Conservation (phyloP, 768 basidiomycete genomes). For the Gloeopeniophorella convolvens region DNA sequence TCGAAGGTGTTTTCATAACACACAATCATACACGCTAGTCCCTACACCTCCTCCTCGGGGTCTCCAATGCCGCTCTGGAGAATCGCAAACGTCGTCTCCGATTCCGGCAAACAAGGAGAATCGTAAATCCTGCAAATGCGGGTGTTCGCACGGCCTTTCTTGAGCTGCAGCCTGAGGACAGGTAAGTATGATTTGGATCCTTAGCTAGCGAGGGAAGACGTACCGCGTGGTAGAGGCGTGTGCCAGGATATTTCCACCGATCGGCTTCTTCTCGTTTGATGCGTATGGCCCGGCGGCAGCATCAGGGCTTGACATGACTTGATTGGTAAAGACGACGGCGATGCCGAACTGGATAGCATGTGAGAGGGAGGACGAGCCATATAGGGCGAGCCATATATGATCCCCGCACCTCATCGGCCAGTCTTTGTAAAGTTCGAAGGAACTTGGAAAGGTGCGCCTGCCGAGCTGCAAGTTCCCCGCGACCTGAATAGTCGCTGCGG, state of each 20-base stretch:
- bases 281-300: constrained; percentile 85
- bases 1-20: neutral
- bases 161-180: constrained; percentile 66
- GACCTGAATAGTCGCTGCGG: constrained; percentile 90
- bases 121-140: constrained; percentile 97
- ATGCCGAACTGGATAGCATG: constrained; percentile 73
- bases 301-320: constrained; percentile 99
- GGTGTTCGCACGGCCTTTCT: constrained; percentile 87
- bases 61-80: constrained; percentile 88
- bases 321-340: constrained; percentile 95
- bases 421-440: constrained; percentile 81
- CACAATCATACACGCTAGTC: neutral
- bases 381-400: neutral
- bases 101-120: constrained; percentile 95
- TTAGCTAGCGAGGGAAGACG: constrained; percentile 14
- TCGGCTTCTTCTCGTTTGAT: constrained; percentile 94
- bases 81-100: constrained; percentile 93
- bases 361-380: constrained; percentile 14
- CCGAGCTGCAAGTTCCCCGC: constrained; percentile 90
- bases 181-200: neutral
- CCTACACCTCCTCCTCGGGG: constrained; percentile 77
- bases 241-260: constrained; percentile 98
- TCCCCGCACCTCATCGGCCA: constrained; percentile 86
- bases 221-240: constrained; percentile 97
- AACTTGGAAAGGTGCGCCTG: constrained; percentile 97